Percentiles rank a stretch among this genome's conserved stretches.
Conservation (phyloP, 2,329 filamentous ascomycete species). For the Penicillium sp. region DNA sequence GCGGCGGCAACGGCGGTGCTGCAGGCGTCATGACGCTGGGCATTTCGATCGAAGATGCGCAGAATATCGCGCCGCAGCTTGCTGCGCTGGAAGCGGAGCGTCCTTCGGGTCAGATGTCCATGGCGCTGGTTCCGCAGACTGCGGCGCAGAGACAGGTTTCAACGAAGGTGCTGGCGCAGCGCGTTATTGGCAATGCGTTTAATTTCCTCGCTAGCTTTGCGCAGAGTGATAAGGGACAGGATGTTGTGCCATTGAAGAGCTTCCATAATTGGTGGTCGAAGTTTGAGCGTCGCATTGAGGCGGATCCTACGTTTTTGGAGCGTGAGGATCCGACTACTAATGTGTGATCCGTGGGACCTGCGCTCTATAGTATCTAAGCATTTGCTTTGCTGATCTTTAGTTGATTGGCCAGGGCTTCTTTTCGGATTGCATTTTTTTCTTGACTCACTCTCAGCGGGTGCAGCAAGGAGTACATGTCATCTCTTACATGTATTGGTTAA, state of each 20-base stretch:
- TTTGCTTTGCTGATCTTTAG: background rate
- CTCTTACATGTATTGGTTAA: conserved; percentile 10
- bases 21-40: conserved; percentile 67
- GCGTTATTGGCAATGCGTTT: conserved; percentile 95
- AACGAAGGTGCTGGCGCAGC: conserved; percentile 80
- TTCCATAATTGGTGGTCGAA: conserved; percentile 99
- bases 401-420: background rate
- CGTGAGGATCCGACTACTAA: conserved; percentile 53
- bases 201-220: conserved; percentile 92
- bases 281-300: conserved; percentile 82
- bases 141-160: conserved; percentile 46
- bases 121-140: conserved; percentile 29
- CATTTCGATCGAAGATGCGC: conserved; percentile 74
- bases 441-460: background rate
- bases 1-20: conserved; percentile 12
- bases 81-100: conserved; percentile 50
- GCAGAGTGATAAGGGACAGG: conserved; percentile 63
- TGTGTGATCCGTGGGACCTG: background rate
- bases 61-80: conserved; percentile 68
- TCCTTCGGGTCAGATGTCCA: conserved; percentile 22
- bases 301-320: conserved; percentile 86
- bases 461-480: conserved; percentile 6
- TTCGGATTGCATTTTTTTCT: background rate
- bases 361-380: background rate
- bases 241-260: conserved; percentile 88